Conservation (phyloP, 441 rosid species). For the Jatropha multifida region DNA sequence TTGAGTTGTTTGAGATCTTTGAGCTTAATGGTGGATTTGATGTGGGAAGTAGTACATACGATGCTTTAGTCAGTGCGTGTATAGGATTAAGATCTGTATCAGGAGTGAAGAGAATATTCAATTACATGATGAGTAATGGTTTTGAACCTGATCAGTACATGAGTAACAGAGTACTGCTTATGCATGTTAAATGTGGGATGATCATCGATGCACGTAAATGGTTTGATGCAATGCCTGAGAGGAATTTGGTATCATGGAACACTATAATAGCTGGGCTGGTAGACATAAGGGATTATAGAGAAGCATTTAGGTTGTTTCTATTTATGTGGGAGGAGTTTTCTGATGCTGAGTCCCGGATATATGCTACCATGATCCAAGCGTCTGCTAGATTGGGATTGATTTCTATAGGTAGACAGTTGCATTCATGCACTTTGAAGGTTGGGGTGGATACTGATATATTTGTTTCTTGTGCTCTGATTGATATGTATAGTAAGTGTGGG, state of each 20-base stretch:
- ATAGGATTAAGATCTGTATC: constrained; percentile 64
- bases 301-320: constrained; percentile 66
- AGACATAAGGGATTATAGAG: constrained; percentile 54
- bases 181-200: constrained; percentile 86
- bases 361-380: constrained; percentile 65
- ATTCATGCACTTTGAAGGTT: constrained; percentile 61
- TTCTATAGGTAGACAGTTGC: constrained; percentile 66
- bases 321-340: constrained; percentile 77
- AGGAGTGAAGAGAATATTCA: constrained; percentile 65
- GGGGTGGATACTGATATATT: constrained; percentile 48
- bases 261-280: constrained; percentile 62
- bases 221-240: constrained; percentile 79
- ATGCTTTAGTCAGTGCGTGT: constrained; percentile 75
- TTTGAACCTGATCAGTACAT: constrained; percentile 59
- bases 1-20: constrained; percentile 79
- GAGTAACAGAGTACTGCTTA: constrained; percentile 66
- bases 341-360: constrained; percentile 53
- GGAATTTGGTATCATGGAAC: constrained; percentile 65
- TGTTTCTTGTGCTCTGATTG: constrained; percentile 74
- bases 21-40: constrained; percentile 56
- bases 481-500: constrained; percentile 93
- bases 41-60: constrained; percentile 58
- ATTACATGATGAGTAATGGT: constrained; percentile 52
- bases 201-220: constrained; percentile 60
- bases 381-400: constrained; percentile 63